These are phyloP conservation scores for Aureobasidium uvarum DNA, from an alignment of 2,329 filamentous ascomycete species.

Conservation along the genomic window DNA sequence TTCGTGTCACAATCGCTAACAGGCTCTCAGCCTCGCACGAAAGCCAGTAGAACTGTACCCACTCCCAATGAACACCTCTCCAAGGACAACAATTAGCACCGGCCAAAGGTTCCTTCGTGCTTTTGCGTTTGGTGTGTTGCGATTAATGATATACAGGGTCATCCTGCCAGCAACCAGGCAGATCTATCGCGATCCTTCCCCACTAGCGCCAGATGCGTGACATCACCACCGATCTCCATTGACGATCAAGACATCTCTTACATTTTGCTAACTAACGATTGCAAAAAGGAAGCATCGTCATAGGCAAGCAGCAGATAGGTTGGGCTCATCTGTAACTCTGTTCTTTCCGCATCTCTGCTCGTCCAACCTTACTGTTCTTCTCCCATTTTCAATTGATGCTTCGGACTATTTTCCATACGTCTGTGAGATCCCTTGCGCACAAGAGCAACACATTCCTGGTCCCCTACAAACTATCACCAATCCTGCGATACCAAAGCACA, in stretches of 20 bases:
- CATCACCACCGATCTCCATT: constrained; percentile 16
- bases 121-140: not conserved
- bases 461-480: not conserved
- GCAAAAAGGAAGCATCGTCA: constrained; percentile 12
- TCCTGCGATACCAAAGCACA: not conserved
- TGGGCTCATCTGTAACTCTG: constrained; percentile 1
- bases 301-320: constrained; percentile 8
- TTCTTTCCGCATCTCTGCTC: not conserved
- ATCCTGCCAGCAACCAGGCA: not conserved
- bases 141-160: not conserved
- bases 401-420: constrained; percentile 5
- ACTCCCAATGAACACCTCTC: not conserved
- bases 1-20: not conserved
- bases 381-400: constrained; percentile 10
- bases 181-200: not conserved
- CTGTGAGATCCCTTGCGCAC: constrained; percentile 21
- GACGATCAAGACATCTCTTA: constrained; percentile 7
- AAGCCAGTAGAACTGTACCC: not conserved
- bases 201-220: constrained; percentile 18
- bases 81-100: not conserved
- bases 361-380: not conserved
- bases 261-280: constrained; percentile 15
- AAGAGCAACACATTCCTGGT: not conserved
- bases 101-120: not conserved
- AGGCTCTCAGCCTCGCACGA: not conserved